Percentiles rank a stretch among this genome's conserved stretches.
phyloP scores from a whole-genome alignment of 495 filamentous ascomycete species.

The Penicillium mononematosum region DNA sequence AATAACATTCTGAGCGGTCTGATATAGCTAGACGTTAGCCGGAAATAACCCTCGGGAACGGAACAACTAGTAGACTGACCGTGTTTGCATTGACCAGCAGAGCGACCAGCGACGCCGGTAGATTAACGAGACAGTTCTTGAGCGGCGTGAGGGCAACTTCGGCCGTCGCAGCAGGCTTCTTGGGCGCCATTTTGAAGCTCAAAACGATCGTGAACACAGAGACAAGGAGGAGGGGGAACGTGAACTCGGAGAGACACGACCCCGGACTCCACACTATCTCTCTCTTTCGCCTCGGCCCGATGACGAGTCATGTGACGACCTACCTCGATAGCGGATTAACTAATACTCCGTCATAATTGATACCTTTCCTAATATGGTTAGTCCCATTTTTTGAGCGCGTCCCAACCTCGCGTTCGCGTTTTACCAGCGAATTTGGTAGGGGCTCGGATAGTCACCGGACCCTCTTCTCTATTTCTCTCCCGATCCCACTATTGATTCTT shows the following conservation, averaged over 20 bases:
- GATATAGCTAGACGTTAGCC: constrained; percentile 18
- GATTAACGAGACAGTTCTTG: constrained; percentile 91
- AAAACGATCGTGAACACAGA: constrained; percentile 11
- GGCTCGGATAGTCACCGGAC: constrained; percentile 17
- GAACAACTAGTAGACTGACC: constrained; percentile 50
- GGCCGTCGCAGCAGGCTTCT: constrained; percentile 66
- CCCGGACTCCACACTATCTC: constrained; percentile 28
- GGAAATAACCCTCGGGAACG: not conserved
- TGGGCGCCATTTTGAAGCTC: constrained; percentile 57
- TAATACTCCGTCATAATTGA: constrained; percentile 32
- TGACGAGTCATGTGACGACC: constrained; percentile 4
- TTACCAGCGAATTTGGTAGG: constrained; percentile 16
- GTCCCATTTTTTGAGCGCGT: constrained; percentile 20
- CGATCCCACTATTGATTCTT: constrained; percentile 27
- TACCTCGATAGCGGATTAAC: constrained; percentile 30
- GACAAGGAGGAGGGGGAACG: constrained; percentile 12
- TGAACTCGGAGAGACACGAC: constrained; percentile 23
- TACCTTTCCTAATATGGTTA: constrained; percentile 11
- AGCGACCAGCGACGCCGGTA: constrained; percentile 79
- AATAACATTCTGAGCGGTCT: constrained; percentile 93
- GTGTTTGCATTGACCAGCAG: constrained; percentile 85
- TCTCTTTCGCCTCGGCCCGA: constrained; percentile 17
- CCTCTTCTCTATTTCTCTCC: constrained; percentile 14
- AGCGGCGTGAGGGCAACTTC: constrained; percentile 79
- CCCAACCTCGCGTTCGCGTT: constrained; percentile 33